These are phyloP conservation scores for Fraxinus pennsylvanica DNA, from an alignment of 257 asterid species.

Conservation along the genomic window DNA sequence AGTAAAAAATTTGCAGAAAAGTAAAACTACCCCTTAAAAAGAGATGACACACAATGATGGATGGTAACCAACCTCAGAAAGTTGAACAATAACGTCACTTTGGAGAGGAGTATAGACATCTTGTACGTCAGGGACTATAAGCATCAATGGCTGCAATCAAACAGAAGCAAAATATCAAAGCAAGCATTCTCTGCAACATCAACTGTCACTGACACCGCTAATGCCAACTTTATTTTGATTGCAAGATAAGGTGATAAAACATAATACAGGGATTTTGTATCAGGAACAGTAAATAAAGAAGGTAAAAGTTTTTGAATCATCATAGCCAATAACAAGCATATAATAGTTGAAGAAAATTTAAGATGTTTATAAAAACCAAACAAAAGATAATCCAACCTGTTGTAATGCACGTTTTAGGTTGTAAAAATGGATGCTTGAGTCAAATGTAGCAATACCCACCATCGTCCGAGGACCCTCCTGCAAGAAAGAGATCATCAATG, in stretches of 20 bases:
- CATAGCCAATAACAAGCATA: slow-evolving; percentile 3
- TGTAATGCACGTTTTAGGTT: slow-evolving; percentile 79
- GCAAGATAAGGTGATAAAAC: slow-evolving; percentile 8
- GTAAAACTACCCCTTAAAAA: slow-evolving; percentile 12
- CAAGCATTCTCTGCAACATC: slow-evolving; percentile 8
- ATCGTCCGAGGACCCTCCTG: slow-evolving; percentile 94
- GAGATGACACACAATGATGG: not conserved
- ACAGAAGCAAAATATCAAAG: slow-evolving; percentile 28
- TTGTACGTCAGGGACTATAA: slow-evolving; percentile 94
- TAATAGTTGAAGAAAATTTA: slow-evolving; percentile 1
- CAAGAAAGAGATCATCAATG: slow-evolving; percentile 34
- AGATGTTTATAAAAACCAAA: slow-evolving; percentile 8
- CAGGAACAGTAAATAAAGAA: slow-evolving; percentile 19
- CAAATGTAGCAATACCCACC: slow-evolving; percentile 97
- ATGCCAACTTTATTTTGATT: slow-evolving; percentile 16
- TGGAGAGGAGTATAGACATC: slow-evolving; percentile 96
- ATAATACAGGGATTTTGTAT: slow-evolving; percentile 18
- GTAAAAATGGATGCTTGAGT: slow-evolving; percentile 93
- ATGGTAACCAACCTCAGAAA: slow-evolving; percentile 72
- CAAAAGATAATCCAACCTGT: slow-evolving; percentile 56
- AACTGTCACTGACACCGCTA: slow-evolving; percentile 3
- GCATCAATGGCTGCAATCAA: slow-evolving; percentile 91
- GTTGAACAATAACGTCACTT: slow-evolving; percentile 87
- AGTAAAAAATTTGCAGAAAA: not conserved
- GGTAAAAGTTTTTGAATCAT: slow-evolving; percentile 11